phyloP scores from a whole-genome alignment of 345 rosid species.

The Salix udensis region DNA sequence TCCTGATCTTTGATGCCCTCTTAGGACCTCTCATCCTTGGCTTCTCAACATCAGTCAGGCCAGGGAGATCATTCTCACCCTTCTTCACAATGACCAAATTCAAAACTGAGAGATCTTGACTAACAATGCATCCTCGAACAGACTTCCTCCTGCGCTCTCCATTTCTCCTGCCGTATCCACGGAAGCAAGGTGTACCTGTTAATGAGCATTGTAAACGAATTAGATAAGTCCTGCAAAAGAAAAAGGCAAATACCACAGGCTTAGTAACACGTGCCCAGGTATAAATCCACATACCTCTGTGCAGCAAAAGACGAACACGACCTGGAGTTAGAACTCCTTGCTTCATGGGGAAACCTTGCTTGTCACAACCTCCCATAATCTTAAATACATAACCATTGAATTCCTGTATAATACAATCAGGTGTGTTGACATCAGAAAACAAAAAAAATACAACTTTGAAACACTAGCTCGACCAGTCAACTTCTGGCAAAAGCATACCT shows the following conservation, averaged over 20 bases:
- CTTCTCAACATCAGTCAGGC: constrained; percentile 65
- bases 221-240: background rate
- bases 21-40: constrained; percentile 89
- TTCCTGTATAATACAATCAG: constrained; percentile 40
- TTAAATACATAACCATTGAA: constrained; percentile 84
- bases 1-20: constrained; percentile 77
- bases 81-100: constrained; percentile 78
- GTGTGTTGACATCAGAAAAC: background rate
- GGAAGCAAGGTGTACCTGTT: constrained; percentile 76
- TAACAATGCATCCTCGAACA: constrained; percentile 87
- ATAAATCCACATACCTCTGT: constrained; percentile 42
- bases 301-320: constrained; percentile 83
- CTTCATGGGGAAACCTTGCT: constrained; percentile 93
- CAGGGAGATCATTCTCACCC: constrained; percentile 79
- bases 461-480: background rate
- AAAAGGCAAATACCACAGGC: background rate
- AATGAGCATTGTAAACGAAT: background rate
- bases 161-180: constrained; percentile 70
- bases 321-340: constrained; percentile 92
- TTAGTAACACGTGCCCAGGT: background rate
- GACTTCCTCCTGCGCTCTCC: constrained; percentile 87
- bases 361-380: constrained; percentile 95
- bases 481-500: constrained; percentile 29
- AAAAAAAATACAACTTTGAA: background rate
- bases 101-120: constrained; percentile 73